Conservation (phyloP, 2,329 filamentous ascomycete species). For the Chaetomium sp. region DNA sequence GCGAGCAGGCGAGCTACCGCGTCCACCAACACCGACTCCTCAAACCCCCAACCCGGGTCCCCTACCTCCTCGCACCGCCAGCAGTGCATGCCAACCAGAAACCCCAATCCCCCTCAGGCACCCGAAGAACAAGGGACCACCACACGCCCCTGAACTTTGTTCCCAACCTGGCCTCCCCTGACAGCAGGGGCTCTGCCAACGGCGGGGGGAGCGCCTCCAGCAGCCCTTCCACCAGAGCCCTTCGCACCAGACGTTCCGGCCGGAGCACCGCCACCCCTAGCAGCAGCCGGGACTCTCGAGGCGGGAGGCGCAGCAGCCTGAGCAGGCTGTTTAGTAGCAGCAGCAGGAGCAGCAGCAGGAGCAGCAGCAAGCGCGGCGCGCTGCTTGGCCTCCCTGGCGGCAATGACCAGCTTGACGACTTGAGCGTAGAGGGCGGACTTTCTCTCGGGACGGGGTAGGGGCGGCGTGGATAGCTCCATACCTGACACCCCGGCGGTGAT, state of each 20-base stretch:
- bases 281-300: not conserved
- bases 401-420: not conserved
- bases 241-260: not conserved
- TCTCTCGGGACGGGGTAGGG: not conserved
- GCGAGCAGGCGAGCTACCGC: not conserved
- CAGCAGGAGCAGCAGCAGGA: not conserved
- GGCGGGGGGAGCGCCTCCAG: too few relatives aligned
- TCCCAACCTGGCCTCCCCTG: not conserved
- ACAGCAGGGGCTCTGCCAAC: too few relatives aligned
- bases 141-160: not conserved
- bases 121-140: not conserved
- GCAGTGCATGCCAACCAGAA: not conserved
- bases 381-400: not conserved
- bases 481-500: not conserved
- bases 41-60: not conserved
- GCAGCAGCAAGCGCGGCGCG: not conserved
- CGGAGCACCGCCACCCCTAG: too few relatives aligned
- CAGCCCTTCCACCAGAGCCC: too few relatives aligned
- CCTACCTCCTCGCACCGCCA: not conserved
- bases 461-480: not conserved
- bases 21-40: not conserved
- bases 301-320: not conserved
- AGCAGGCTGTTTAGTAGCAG: not conserved
- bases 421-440: not conserved
- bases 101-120: not conserved